Conservation (phyloP, 2,329 filamentous ascomycete species). For the Sclerotiophoma versabilis region DNA sequence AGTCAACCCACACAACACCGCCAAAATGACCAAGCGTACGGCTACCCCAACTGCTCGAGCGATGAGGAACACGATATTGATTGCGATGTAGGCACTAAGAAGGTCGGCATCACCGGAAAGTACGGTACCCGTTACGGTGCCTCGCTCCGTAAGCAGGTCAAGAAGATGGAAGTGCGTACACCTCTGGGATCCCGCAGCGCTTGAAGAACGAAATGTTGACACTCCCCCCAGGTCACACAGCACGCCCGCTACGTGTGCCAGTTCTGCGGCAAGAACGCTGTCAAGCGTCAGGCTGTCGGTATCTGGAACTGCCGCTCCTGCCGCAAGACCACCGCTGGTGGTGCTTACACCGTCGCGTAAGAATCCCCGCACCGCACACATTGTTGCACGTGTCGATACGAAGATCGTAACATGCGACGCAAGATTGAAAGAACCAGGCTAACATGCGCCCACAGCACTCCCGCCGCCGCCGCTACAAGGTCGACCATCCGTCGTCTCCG, state of each 20-base stretch:
- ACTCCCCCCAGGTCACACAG: slow-evolving; percentile 73
- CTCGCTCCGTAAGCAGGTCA: slow-evolving; percentile 98
- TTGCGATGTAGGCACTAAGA: slow-evolving; percentile 41
- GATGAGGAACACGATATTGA: slow-evolving; percentile 25
- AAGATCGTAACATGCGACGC: not conserved
- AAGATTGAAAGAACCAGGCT: slow-evolving; percentile 24
- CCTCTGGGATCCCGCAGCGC: slow-evolving; percentile 8
- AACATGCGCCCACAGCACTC: slow-evolving; percentile 68
- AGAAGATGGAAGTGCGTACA: slow-evolving; percentile 84
- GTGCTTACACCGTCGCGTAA: slow-evolving; percentile 96
- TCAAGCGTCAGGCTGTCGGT: slow-evolving; percentile 87
- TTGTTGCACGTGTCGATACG: not conserved
- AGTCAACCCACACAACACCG: slow-evolving; percentile 33
- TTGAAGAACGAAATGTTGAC: slow-evolving; percentile 30
- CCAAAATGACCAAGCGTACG: slow-evolving; percentile 64
- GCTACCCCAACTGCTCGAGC: slow-evolving; percentile 17
- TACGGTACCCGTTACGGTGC: slow-evolving; percentile 99
- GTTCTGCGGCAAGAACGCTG: slow-evolving; percentile 90
- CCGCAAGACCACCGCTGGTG: slow-evolving; percentile 91
- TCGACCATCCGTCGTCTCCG: slow-evolving; percentile 96
- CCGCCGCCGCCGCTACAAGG: slow-evolving; percentile 90
- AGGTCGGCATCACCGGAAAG: slow-evolving; percentile 97
- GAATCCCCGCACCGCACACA: slow-evolving; percentile 45
- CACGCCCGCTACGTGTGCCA: slow-evolving; percentile 96
- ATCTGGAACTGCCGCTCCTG: slow-evolving; percentile 98